These are phyloP conservation scores for Chaetomium fimeti DNA, from an alignment of 495 filamentous ascomycete genomes.

Conservation along the genomic window DNA sequence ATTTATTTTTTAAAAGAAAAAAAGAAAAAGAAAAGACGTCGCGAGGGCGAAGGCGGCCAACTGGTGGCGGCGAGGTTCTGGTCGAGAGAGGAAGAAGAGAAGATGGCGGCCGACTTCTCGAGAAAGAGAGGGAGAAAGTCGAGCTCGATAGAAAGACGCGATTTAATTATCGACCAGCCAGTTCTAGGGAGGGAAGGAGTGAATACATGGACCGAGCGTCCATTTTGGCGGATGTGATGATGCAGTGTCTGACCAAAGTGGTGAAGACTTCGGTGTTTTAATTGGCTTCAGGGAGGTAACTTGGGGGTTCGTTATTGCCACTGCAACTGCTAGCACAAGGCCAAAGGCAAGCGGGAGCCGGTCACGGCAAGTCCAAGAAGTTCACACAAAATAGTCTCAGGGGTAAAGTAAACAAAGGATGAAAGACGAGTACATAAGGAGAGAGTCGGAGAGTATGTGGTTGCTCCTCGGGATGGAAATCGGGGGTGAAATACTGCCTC, in stretches of 20 bases:
- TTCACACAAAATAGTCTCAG: too few species aligned
- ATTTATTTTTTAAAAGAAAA: slow-evolving; percentile 11
- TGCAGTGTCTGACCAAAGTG: neutral
- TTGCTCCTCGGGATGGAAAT: too few species aligned
- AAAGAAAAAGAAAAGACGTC: neutral
- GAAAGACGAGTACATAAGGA: neutral
- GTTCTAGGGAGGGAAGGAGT: neutral
- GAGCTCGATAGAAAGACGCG: neutral
- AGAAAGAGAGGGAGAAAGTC: neutral
- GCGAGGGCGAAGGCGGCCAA: neutral
- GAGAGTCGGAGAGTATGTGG: neutral
- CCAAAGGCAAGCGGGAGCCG: neutral
- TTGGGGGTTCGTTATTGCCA: neutral
- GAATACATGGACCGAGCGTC: slow-evolving; percentile 2
- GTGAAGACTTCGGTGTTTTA: slow-evolving; percentile 2
- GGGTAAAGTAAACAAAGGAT: neutral
- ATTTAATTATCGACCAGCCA: neutral
- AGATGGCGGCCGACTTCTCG: neutral
- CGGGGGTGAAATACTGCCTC: too few species aligned
- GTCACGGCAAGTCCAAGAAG: neutral
- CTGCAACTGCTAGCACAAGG: neutral
- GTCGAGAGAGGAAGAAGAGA: neutral
- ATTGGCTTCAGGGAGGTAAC: neutral
- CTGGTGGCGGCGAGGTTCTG: neutral
- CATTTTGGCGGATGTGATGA: neutral